Evolutionary conservation across 2,329 filamentous ascomycete species (phyloP), one percentile per base, ranked within the genome.

Genomic region (Tolypocladium cylindrosporum): DNA sequence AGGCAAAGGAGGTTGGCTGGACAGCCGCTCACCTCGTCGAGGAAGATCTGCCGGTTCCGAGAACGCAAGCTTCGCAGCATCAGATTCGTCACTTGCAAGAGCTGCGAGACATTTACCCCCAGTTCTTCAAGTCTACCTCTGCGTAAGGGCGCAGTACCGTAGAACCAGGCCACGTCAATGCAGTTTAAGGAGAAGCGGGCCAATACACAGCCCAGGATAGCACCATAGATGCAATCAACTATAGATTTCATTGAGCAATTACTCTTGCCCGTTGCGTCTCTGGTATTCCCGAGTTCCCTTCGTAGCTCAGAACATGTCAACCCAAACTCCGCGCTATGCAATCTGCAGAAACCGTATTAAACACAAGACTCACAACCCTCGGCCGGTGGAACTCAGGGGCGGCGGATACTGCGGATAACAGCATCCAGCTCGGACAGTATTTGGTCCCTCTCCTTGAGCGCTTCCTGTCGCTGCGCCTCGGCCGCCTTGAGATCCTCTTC

Each of bases 21-120:
- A 90, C 84, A 14, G 85, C 88, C 0, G 89, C 83, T 7, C 94
- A 97, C 72, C 80, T 97, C 27, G 85, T 97, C 7, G 94, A 97
- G 69, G 85, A 89, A 41, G 83, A 81, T 8, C 78, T 91, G 40
- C 75, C 81, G 19, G 70, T 80, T 11, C 92, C 91, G 2, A 71
- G 74, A 27, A 79, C 77, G 6, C 84, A 81, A 60, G 87, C 88
- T 5, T 87, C 87, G 42, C 83, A 89, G 65, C 84, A 89, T 70
- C 87, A 92, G 68, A 89, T 99, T 63, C 79, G 82, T 51, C 81
- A 85, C 67, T 74, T 99, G 36, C 79, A 89, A 62, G 89, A 97
- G 67, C 75, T 99, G 59, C 83, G 89, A 52, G 75, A 75, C 0
- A 72, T 89, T 13, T 97, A 93, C 64, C 91, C 94, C 0, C 85